phyloP scores from a whole-genome alignment of 1,284 basidiomycete genomes.

The Melampsora americana region DNA sequence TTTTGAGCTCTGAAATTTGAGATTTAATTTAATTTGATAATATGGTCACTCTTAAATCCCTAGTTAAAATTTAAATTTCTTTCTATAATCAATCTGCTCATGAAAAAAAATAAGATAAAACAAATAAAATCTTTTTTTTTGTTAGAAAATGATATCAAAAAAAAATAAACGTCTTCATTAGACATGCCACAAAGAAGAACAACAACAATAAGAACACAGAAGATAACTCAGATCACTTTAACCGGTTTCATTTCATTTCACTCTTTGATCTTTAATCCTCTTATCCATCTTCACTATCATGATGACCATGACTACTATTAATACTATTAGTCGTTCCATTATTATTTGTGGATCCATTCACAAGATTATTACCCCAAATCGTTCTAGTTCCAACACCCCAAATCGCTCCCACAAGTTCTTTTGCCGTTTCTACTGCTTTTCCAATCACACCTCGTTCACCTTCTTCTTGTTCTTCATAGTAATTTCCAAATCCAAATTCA shows the following conservation, averaged over 20 bases:
- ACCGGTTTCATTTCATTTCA: neutral
- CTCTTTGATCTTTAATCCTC: neutral
- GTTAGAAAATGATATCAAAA: no score
- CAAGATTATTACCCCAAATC: constrained; percentile 21
- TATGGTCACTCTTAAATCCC: no score
- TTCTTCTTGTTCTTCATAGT: constrained; percentile 45
- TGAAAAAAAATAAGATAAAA: no score
- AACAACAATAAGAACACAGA: no score
- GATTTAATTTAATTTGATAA: no score
- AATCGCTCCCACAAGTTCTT: constrained; percentile 48
- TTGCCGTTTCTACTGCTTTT: constrained; percentile 47
- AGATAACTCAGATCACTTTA: neutral
- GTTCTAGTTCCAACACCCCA: constrained; percentile 35
- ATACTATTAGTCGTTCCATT: neutral
- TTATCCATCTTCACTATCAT: neutral
- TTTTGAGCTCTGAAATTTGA: no score
- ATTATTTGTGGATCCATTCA: no score
- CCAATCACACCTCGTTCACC: constrained; percentile 45
- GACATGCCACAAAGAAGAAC: no score
- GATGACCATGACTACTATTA: neutral
- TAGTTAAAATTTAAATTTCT: no score
- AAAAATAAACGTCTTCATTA: no score
- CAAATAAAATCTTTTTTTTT: no score
- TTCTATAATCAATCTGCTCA: no score
- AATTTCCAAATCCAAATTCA: constrained; percentile 47